Conservation (phyloP, 176 grass and related monocot genomes). For the Oryza brachyantha region DNA sequence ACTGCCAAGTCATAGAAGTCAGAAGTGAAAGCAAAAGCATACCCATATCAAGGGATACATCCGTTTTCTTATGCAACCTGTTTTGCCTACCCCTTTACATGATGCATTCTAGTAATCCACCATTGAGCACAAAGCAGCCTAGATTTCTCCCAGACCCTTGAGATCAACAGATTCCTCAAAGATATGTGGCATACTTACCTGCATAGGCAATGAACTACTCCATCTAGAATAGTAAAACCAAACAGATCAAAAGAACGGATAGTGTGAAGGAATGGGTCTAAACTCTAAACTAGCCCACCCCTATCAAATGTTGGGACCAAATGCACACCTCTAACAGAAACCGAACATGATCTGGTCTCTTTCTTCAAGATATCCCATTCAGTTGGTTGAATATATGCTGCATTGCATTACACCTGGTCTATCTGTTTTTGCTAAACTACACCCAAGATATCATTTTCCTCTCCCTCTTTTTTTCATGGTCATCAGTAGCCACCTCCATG, state of each 20-base stretch:
- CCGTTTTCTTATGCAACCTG: not conserved
- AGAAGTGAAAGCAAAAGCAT: not conserved
- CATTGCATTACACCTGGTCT: not conserved
- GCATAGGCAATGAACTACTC: not conserved
- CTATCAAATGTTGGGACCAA: slow-evolving; percentile 4
- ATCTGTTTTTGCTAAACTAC: not conserved
- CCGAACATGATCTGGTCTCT: not conserved
- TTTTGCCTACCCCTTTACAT: not conserved
- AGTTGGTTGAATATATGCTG: not conserved
- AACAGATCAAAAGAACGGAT: slow-evolving; percentile 3
- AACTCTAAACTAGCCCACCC: not conserved
- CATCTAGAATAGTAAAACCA: not conserved
- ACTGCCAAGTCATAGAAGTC: not conserved
- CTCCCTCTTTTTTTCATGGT: not conserved
- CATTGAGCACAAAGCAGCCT: not conserved
- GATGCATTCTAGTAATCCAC: not conserved
- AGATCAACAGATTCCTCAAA: not conserved
- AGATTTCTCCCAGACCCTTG: not conserved
- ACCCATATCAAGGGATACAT: not conserved
- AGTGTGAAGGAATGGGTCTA: too few species aligned
- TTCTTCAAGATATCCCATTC: not conserved
- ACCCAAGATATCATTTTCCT: not conserved
- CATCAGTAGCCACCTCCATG: not conserved
- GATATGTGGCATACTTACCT: not conserved
- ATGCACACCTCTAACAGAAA: not conserved